A percentile compares a stretch with the other conserved stretches of the same genome.
Conservation (phyloP, 371 early-diverging fungal species). For the Mortierella sp. region DNA sequence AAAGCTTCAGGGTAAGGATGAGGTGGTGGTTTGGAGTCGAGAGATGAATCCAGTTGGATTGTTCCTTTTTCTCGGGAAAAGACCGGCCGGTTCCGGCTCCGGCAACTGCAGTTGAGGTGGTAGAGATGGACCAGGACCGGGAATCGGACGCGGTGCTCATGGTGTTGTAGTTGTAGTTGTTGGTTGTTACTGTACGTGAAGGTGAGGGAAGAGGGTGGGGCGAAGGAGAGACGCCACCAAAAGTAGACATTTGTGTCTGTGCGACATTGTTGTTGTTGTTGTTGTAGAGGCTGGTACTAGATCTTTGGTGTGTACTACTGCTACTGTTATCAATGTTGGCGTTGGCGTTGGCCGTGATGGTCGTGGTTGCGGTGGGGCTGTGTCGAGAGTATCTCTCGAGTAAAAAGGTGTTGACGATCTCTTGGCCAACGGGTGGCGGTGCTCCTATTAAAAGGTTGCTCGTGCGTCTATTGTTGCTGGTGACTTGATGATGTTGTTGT, state of each 20-base stretch:
- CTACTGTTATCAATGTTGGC: neutral
- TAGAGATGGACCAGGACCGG: neutral
- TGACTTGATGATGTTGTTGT: neutral
- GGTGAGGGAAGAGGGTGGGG: neutral
- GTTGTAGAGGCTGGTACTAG: neutral
- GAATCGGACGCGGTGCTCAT: neutral
- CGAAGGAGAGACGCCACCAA: neutral
- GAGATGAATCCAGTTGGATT: constrained; percentile 17
- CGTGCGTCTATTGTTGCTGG: neutral
- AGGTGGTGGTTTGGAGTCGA: constrained; percentile 4
- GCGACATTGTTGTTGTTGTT: neutral
- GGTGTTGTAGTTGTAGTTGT: neutral
- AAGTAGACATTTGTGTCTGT: constrained; percentile 1
- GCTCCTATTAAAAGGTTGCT: neutral
- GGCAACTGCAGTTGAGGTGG: neutral
- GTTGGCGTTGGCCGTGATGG: too few relatives aligned
- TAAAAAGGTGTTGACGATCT: constrained; percentile 7
- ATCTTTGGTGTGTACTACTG: neutral
- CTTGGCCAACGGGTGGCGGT: too few relatives aligned
- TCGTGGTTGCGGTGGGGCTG: neutral
- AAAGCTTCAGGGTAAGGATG: constrained; percentile 2
- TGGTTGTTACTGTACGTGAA: neutral
- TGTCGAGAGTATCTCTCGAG: constrained; percentile 18
- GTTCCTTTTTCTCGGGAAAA: constrained; percentile 25
- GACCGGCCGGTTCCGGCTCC: neutral